Conservation (phyloP, 345 rosid genomes). For the Syzygium oleosum region DNA sequence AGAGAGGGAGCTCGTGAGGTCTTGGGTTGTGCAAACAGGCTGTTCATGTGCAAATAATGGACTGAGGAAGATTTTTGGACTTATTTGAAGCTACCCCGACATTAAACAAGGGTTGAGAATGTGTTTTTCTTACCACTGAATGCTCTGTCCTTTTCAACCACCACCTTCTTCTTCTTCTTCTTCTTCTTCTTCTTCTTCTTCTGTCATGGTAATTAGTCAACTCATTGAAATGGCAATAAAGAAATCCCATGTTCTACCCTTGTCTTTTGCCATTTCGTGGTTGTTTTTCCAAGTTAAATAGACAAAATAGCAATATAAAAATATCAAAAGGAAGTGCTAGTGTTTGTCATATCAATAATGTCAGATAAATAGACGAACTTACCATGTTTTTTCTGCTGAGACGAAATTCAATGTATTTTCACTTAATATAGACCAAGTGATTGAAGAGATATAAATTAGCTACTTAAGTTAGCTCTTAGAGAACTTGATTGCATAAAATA, state of each 20-base stretch:
- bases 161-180: not conserved
- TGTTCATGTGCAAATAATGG: conserved; percentile 29
- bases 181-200: not conserved
- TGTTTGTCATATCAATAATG: not conserved
- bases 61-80: conserved; percentile 31
- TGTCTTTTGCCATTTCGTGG: not conserved
- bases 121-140: not conserved
- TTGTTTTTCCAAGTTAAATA: not conserved
- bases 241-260: not conserved
- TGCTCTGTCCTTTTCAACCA: not conserved
- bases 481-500: not conserved
- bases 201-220: conserved; percentile 1
- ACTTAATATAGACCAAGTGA: not conserved
- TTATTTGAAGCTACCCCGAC: conserved; percentile 53
- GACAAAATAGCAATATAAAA: not conserved
- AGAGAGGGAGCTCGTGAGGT: not conserved
- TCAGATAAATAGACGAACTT: not conserved
- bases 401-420: not conserved
- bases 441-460: not conserved
- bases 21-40: conserved; percentile 45
- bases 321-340: not conserved
- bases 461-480: not conserved
- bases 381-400: not conserved
- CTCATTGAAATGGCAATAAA: not conserved
- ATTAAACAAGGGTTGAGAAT: conserved; percentile 11